Evolutionary conservation across 768 basidiomycete species (phyloP).

Genomic region (Lentinula edodes): DNA sequence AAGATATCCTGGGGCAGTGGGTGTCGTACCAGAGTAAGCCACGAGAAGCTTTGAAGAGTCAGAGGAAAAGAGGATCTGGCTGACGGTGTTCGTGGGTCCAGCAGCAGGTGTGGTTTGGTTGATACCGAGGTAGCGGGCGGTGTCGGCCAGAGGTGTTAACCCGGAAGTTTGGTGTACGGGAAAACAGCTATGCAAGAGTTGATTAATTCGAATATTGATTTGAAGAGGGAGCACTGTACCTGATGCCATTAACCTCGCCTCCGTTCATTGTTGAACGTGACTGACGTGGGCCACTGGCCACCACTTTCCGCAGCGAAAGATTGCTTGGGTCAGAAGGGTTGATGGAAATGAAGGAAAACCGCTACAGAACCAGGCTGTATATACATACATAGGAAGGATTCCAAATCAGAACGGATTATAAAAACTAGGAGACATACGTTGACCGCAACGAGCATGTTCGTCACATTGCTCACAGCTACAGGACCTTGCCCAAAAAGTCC

Average conservation of each 20-base stretch:
- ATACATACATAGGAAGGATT: neutral
- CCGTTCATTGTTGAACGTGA: conserved; percentile 31
- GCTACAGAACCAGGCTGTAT: conserved; percentile 32
- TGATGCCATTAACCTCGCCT: conserved; percentile 27
- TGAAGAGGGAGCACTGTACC: conserved; percentile 11
- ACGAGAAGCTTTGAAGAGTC: conserved; percentile 38
- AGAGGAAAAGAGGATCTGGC: conserved; percentile 41
- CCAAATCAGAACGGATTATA: neutral
- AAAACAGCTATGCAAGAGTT: conserved; percentile 21
- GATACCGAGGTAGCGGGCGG: conserved; percentile 35
- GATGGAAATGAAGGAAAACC: conserved; percentile 27
- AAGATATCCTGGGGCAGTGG: conserved; percentile 43
- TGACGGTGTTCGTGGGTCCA: conserved; percentile 38
- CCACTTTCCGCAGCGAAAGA: too few species aligned
- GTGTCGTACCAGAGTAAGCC: conserved; percentile 39
- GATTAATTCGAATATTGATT: neutral
- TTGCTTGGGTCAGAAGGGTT: conserved; percentile 22
- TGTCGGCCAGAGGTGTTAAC: conserved; percentile 34
- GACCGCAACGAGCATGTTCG: conserved; percentile 14
- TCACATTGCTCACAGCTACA: conserved; percentile 12
- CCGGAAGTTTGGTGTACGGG: conserved; percentile 27
- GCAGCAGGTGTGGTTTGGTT: conserved; percentile 47
- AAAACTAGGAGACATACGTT: conserved; percentile 9
- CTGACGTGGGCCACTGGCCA: conserved; percentile 33
- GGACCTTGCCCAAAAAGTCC: conserved; percentile 20